Evolutionary conservation across 139 green algal species (phyloP).

Genomic region (Gonium pectorale): DNA sequence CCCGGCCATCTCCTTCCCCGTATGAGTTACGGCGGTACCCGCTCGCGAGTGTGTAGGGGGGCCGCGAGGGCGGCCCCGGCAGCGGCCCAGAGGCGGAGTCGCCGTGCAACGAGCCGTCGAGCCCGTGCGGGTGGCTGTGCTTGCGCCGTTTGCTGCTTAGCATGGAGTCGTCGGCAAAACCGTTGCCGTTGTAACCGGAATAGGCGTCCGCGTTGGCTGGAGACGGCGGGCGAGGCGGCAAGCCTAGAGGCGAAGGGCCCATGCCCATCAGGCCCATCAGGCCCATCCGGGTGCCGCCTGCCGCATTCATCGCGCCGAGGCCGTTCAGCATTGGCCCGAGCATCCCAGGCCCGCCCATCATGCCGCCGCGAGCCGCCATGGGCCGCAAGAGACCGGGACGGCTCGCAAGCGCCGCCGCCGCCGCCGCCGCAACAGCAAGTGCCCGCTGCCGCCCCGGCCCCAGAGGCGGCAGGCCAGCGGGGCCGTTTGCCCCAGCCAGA

Average conservation of each 20-base stretch:
- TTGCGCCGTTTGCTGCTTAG: conserved; percentile 33
- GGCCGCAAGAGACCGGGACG: neutral
- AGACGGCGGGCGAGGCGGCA: conserved; percentile 24
- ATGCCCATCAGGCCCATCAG: conserved; percentile 16
- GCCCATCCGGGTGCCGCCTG: neutral
- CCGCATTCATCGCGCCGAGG: neutral
- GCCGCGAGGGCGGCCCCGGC: conserved; percentile 22
- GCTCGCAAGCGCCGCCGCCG: neutral
- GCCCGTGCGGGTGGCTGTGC: conserved; percentile 13
- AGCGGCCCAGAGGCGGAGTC: neutral
- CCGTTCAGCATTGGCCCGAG: neutral
- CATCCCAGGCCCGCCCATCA: neutral
- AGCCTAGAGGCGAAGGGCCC: conserved; percentile 11
- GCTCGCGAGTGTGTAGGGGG: neutral
- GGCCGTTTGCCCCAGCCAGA: neutral
- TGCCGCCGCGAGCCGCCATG: neutral
- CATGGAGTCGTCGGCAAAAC: neutral
- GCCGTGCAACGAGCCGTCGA: neutral
- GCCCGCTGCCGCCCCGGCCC: conserved; percentile 16
- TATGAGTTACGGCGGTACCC: too few relatives aligned
- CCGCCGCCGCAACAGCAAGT: neutral
- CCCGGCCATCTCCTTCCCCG: neutral
- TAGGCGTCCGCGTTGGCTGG: conserved; percentile 10
- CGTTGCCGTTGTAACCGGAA: conserved; percentile 3
- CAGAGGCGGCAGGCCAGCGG: conserved; percentile 5